phyloP scores from a whole-genome alignment of 2,329 filamentous ascomycete genomes.

The Huntiella moniliformis region DNA sequence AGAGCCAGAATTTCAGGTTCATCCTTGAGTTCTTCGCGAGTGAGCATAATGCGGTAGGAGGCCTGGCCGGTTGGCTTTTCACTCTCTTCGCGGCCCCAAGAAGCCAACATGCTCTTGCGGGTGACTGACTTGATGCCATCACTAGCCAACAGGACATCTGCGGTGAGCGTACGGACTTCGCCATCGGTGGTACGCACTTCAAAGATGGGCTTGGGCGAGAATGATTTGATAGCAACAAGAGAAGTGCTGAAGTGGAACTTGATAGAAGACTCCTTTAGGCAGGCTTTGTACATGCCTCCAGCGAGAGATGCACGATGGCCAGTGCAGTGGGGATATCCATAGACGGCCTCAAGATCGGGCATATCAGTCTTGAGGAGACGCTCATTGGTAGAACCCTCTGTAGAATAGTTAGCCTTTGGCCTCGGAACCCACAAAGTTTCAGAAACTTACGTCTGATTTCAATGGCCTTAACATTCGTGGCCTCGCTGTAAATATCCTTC shows the following conservation, averaged over 20 bases:
- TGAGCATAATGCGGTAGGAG: slow-evolving; percentile 62
- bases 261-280: slow-evolving; percentile 41
- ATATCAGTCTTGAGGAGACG: slow-evolving; percentile 57
- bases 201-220: slow-evolving; percentile 40
- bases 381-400: slow-evolving; percentile 46
- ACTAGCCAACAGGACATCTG: slow-evolving; percentile 32
- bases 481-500: slow-evolving; percentile 49
- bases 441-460: slow-evolving; percentile 44
- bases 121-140: slow-evolving; percentile 37
- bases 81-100: slow-evolving; percentile 30
- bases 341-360: slow-evolving; percentile 45
- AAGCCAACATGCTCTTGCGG: slow-evolving; percentile 34
- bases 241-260: slow-evolving; percentile 48
- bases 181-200: slow-evolving; percentile 37
- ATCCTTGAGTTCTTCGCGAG: slow-evolving; percentile 43
- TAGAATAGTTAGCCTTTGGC: background rate
- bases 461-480: slow-evolving; percentile 50
- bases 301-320: slow-evolving; percentile 59
- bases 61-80: slow-evolving; percentile 56
- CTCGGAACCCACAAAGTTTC: background rate
- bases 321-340: slow-evolving; percentile 62
- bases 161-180: slow-evolving; percentile 33
- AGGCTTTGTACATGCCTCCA: slow-evolving; percentile 50
- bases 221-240: slow-evolving; percentile 37
- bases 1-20: slow-evolving; percentile 51